These are phyloP conservation scores for Blastobotrys muscicola DNA, from an alignment of 805 yeast species.

Conservation along the genomic window DNA sequence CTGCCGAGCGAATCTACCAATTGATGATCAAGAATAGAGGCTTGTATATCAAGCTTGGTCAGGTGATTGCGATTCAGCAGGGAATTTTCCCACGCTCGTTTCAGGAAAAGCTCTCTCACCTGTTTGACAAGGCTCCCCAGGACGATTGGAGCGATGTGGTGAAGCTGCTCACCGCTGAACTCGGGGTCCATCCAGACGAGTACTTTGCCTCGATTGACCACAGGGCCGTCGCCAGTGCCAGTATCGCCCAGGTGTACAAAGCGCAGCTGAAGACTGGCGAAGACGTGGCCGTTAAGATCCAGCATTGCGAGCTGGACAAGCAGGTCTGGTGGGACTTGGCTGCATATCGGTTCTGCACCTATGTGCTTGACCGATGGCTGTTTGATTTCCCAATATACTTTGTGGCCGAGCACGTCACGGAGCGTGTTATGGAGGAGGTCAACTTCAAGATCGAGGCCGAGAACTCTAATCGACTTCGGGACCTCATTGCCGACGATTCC, in stretches of 20 bases:
- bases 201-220: constrained; percentile 42
- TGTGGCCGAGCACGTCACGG: constrained; percentile 47
- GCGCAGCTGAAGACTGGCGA: constrained; percentile 58
- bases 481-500: constrained; percentile 26
- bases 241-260: constrained; percentile 87
- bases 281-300: constrained; percentile 85
- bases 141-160: constrained; percentile 33
- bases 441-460: constrained; percentile 48
- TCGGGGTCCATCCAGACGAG: constrained; percentile 38
- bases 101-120: constrained; percentile 44
- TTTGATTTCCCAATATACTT: constrained; percentile 58
- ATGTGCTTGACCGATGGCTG: constrained; percentile 40
- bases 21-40: constrained; percentile 43
- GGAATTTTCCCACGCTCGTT: constrained; percentile 54
- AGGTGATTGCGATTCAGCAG: constrained; percentile 70
- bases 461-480: constrained; percentile 39
- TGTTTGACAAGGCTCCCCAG: constrained; percentile 67
- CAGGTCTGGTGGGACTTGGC: constrained; percentile 55
- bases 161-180: constrained; percentile 22
- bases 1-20: constrained; percentile 42
- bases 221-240: constrained; percentile 64
- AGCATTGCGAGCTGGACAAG: constrained; percentile 57
- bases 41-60: constrained; percentile 68
- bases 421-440: constrained; percentile 49
- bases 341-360: constrained; percentile 45